phyloP scores from a whole-genome alignment of 2,329 filamentous ascomycete species.

The Fusarium sp. region DNA sequence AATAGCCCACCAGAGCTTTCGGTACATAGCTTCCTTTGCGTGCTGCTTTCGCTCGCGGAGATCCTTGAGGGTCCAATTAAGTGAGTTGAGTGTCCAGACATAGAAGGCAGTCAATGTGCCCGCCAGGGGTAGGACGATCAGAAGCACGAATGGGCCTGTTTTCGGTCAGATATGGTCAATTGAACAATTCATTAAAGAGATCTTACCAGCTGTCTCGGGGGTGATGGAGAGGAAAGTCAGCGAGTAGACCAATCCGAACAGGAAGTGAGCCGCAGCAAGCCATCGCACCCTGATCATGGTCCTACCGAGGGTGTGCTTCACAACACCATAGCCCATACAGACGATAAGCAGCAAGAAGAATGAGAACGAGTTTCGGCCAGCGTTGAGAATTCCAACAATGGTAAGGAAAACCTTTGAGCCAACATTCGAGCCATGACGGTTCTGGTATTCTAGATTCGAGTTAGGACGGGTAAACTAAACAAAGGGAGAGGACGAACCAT shows the following conservation, averaged over 20 bases:
- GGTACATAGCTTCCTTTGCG: constrained; percentile 95
- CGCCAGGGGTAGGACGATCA: constrained; percentile 92
- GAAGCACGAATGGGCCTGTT: constrained; percentile 83
- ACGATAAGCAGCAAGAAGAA: constrained; percentile 98
- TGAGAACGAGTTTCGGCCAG: constrained; percentile 94
- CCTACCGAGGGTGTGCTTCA: constrained; percentile 90
- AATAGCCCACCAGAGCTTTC: constrained; percentile 98
- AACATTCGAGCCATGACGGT: constrained; percentile 85
- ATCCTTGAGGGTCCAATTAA: constrained; percentile 95
- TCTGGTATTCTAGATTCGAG: constrained; percentile 80
- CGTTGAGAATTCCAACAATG: constrained; percentile 91
- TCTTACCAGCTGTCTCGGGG: constrained; percentile 81
- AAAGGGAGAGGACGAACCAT: constrained; percentile 66
- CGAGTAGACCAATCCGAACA: constrained; percentile 94
- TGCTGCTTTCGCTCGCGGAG: constrained; percentile 94
- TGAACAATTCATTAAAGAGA: not conserved
- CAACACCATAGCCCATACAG: constrained; percentile 99
- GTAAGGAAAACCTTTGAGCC: constrained; percentile 89
- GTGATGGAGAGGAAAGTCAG: constrained; percentile 89
- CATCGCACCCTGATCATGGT: constrained; percentile 95
- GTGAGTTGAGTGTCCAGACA: constrained; percentile 96
- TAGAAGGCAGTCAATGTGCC: constrained; percentile 96
- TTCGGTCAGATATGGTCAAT: constrained; percentile 34
- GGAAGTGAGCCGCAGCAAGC: constrained; percentile 90
- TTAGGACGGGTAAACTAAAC: constrained; percentile 40